Conservation (phyloP, 495 filamentous ascomycete species). For the Aspergillus hancockii region DNA sequence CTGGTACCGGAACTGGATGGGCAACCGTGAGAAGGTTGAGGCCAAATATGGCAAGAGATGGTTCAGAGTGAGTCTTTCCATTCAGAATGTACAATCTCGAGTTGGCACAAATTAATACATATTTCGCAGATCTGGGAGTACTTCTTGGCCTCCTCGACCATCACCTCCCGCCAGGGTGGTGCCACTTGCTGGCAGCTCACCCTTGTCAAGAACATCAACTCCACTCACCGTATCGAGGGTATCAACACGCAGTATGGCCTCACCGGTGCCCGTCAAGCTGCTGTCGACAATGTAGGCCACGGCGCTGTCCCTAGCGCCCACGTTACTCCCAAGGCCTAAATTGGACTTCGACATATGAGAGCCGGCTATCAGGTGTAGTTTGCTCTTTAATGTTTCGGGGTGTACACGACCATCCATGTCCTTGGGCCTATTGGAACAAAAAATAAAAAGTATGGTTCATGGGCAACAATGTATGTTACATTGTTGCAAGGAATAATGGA, state of each 20-base stretch:
- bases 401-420: background rate
- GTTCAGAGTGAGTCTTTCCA: conserved; percentile 76
- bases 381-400: background rate
- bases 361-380: background rate
- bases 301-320: conserved; percentile 45
- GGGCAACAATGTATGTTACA: background rate
- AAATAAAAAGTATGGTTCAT: background rate
- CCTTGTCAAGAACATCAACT: conserved; percentile 97
- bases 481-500: background rate
- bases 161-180: conserved; percentile 87
- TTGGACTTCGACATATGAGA: background rate
- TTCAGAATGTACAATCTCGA: background rate
- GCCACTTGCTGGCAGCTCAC: conserved; percentile 97
- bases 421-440: background rate
- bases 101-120: conserved; percentile 14
- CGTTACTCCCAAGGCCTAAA: conserved; percentile 37
- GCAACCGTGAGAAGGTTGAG: conserved; percentile 89
- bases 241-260: conserved; percentile 74
- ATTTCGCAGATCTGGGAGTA: conserved; percentile 89
- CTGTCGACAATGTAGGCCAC: conserved; percentile 37
- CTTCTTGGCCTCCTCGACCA: conserved; percentile 93
- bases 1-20: conserved; percentile 99
- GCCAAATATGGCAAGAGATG: conserved; percentile 95
- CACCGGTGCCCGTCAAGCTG: conserved; percentile 60
- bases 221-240: conserved; percentile 89